Percentiles rank a stretch among this genome's conserved stretches.
These are phyloP conservation scores for Malus orientalis DNA, from an alignment of 306 rosid genomes.

Conservation along the genomic window DNA sequence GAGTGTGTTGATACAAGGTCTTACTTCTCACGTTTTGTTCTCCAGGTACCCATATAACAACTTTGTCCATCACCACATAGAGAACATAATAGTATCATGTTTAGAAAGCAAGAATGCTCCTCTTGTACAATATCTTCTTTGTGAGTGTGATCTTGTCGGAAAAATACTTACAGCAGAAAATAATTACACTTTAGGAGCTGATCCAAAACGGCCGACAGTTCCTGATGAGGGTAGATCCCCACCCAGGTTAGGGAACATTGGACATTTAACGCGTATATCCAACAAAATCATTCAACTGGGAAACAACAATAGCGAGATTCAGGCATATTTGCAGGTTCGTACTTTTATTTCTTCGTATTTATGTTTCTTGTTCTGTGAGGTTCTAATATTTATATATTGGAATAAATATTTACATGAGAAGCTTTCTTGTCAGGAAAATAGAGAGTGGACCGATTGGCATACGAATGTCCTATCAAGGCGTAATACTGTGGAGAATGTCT, in stretches of 20 bases:
- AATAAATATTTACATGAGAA: no score
- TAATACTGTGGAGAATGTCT: conserved; percentile 78
- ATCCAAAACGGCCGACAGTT: conserved; percentile 61
- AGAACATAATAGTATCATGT: conserved; percentile 64
- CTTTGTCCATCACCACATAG: conserved; percentile 89
- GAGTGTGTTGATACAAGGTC: conserved; percentile 15
- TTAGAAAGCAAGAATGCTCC: conserved; percentile 82
- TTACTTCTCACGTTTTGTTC: conserved; percentile 20
- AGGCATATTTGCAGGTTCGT: conserved; percentile 56
- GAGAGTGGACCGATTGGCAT: conserved; percentile 83
- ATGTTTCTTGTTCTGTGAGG: background rate
- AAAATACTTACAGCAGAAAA: conserved; percentile 73
- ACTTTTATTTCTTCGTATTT: background rate
- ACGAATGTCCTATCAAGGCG: conserved; percentile 54
- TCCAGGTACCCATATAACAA: conserved; percentile 90
- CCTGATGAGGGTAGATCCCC: conserved; percentile 61
- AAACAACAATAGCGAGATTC: conserved; percentile 55
- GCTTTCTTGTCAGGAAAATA: conserved; percentile 42
- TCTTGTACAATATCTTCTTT: conserved; percentile 63
- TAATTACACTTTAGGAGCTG: conserved; percentile 44
- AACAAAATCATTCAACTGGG: conserved; percentile 79
- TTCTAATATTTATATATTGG: no score
- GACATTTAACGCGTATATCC: conserved; percentile 85
- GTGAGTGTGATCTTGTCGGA: conserved; percentile 67
- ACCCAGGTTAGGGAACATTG: conserved; percentile 84